Evolutionary conservation across 2,329 filamentous ascomycete species (phyloP).

Genomic region (Monosporascus ibericus): DNA sequence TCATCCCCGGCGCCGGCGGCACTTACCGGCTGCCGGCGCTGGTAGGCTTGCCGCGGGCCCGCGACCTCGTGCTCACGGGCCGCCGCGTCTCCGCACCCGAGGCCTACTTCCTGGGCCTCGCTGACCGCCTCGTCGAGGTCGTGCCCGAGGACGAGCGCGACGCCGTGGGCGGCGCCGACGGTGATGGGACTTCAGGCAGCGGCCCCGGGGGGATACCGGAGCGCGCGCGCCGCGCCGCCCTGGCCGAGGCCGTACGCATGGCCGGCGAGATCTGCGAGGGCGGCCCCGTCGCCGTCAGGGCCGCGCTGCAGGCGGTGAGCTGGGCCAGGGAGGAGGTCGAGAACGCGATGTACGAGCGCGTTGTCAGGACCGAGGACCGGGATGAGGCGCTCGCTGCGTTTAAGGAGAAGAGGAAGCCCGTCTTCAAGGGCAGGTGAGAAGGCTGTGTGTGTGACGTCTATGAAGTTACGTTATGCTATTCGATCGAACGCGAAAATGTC

Average conservation of each 20-base stretch:
- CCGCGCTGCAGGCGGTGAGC: slow-evolving; percentile 72
- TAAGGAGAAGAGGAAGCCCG: slow-evolving; percentile 54
- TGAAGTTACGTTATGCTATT: too few species aligned
- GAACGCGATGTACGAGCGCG: slow-evolving; percentile 77
- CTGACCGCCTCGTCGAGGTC: slow-evolving; percentile 83
- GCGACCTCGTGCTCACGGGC: slow-evolving; percentile 86
- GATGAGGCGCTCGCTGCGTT: slow-evolving; percentile 87
- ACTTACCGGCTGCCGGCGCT: slow-evolving; percentile 80
- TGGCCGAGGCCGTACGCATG: slow-evolving; percentile 71
- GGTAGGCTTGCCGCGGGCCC: slow-evolving; percentile 74
- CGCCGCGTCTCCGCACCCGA: slow-evolving; percentile 77
- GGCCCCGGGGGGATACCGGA: slow-evolving; percentile 38
- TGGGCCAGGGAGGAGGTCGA: slow-evolving; percentile 71
- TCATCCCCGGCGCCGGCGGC: slow-evolving; percentile 90
- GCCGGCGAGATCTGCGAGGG: slow-evolving; percentile 85
- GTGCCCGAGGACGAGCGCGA: slow-evolving; percentile 47
- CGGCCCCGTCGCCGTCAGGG: slow-evolving; percentile 74
- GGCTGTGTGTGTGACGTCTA: neutral
- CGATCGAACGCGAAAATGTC: too few species aligned
- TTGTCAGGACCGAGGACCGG: slow-evolving; percentile 79
- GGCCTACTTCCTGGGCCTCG: slow-evolving; percentile 86
- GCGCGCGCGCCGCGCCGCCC: slow-evolving; percentile 58
- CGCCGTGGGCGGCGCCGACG: slow-evolving; percentile 31
- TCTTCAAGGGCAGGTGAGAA: slow-evolving; percentile 46
- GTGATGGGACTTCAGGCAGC: slow-evolving; percentile 28